phyloP scores from a whole-genome alignment of 2,329 filamentous ascomycete genomes.

The Ceratocystis harringtonii region DNA sequence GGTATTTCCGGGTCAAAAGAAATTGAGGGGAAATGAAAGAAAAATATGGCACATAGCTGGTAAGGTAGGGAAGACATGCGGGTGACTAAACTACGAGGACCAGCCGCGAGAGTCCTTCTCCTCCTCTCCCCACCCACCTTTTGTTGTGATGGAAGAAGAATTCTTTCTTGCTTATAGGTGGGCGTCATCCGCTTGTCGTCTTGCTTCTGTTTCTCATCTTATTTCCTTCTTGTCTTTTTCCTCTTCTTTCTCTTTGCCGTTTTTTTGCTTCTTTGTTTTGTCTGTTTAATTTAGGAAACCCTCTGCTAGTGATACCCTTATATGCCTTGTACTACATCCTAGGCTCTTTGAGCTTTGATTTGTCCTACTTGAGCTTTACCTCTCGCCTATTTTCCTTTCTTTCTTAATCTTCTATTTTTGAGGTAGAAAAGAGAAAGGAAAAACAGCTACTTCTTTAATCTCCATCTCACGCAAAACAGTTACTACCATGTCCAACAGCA shows the following conservation, averaged over 20 bases:
- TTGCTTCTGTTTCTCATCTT: background rate
- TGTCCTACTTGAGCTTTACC: background rate
- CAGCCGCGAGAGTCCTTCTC: background rate
- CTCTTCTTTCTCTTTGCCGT: background rate
- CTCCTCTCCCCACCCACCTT: background rate
- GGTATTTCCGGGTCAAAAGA: background rate
- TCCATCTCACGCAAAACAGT: background rate
- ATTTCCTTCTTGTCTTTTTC: background rate
- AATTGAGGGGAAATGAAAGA: background rate
- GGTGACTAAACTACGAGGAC: background rate
- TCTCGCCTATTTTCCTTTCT: background rate
- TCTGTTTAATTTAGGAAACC: background rate
- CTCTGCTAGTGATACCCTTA: background rate
- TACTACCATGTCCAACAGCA: background rate
- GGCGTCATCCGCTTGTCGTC: background rate
- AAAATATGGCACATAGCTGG: background rate
- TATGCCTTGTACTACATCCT: background rate
- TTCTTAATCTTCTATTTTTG: background rate
- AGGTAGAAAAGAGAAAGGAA: background rate
- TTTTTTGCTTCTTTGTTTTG: background rate
- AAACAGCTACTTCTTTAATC: background rate
- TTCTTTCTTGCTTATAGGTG: background rate
- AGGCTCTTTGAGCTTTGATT: background rate
- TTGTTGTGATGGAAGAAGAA: background rate
- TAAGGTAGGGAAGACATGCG: too few species aligned